Conservation (phyloP, 257 asterid species). For the Nicotiana tomentosiformis region DNA sequence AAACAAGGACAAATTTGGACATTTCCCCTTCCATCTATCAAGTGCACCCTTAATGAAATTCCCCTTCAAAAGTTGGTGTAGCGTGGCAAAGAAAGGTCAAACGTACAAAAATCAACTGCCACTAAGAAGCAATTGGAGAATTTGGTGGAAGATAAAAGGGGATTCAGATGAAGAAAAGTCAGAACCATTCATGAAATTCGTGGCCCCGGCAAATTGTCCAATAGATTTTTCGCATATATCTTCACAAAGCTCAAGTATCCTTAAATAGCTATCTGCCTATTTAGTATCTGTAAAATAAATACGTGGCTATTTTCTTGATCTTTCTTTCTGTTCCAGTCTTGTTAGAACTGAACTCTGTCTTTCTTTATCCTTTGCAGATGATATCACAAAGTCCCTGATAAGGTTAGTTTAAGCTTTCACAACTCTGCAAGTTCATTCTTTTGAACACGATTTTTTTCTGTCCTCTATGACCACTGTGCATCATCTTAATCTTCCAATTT, state of each 20-base stretch:
- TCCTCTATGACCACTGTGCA: not conserved
- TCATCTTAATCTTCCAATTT: not conserved
- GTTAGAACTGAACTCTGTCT: not conserved
- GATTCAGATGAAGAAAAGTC: not conserved
- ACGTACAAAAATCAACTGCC: not conserved
- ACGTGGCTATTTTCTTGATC: slow-evolving; percentile 11
- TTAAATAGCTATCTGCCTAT: not conserved
- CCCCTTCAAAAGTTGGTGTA: not conserved
- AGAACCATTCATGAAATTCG: slow-evolving; percentile 49
- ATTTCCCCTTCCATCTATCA: too few relatives aligned
- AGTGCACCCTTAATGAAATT: too few relatives aligned
- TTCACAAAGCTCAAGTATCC: slow-evolving; percentile 20
- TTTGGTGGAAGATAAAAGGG: not conserved
- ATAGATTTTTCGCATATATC: slow-evolving; percentile 29
- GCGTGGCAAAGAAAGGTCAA: not conserved
- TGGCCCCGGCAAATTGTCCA: slow-evolving; percentile 34
- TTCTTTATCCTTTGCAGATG: slow-evolving; percentile 19
- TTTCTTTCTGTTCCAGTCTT: not conserved
- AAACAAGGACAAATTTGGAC: too few relatives aligned
- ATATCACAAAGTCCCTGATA: slow-evolving; percentile 15
- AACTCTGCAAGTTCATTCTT: not conserved
- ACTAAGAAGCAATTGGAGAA: not conserved
- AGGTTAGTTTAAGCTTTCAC: slow-evolving; percentile 26
- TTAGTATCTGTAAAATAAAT: not conserved
- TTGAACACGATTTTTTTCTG: slow-evolving; percentile 1